phyloP scores from a whole-genome alignment of 2,329 filamentous ascomycete species.

The Phaeophleospora eucalypticola region DNA sequence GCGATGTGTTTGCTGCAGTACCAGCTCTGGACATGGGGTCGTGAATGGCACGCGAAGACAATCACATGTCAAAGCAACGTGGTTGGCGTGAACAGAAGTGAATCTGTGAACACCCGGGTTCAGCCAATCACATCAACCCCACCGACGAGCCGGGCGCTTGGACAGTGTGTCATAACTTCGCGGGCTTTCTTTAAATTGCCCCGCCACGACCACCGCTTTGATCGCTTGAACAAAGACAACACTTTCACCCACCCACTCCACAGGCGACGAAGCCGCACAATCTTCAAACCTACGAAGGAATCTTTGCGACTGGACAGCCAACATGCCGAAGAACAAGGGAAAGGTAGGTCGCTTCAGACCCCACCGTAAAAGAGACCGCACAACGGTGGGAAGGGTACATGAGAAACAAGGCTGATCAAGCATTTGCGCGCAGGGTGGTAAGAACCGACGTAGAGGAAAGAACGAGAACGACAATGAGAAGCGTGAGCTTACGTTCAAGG shows the following conservation, averaged over 20 bases:
- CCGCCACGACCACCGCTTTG: conserved; percentile 7
- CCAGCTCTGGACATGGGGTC: too few species aligned
- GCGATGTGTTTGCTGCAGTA: too few species aligned
- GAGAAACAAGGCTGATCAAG: conserved; percentile 25
- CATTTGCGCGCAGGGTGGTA: conserved; percentile 68
- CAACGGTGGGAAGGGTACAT: background rate
- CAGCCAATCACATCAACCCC: conserved; percentile 1
- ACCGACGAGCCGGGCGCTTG: background rate
- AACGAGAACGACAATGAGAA: conserved; percentile 89
- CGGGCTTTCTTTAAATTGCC: conserved; percentile 7
- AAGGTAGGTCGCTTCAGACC: conserved; percentile 60
- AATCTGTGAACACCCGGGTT: background rate
- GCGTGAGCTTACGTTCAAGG: conserved; percentile 97
- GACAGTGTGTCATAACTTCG: conserved; percentile 3
- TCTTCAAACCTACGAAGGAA: too few species aligned
- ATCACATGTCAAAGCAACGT: conserved; percentile 5
- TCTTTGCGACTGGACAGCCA: conserved; percentile 32
- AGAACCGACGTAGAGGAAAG: conserved; percentile 96
- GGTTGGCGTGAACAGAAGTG: too few species aligned
- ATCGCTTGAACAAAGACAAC: conserved; percentile 1
- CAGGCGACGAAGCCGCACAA: conserved; percentile 29
- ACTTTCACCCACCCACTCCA: background rate
- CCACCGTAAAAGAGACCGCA: conserved; percentile 8
- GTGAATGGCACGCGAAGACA: background rate
- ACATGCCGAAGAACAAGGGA: conserved; percentile 99